Evolutionary conservation across 176 grass and related monocot species (phyloP).

Genomic region (Zizania latifolia): DNA sequence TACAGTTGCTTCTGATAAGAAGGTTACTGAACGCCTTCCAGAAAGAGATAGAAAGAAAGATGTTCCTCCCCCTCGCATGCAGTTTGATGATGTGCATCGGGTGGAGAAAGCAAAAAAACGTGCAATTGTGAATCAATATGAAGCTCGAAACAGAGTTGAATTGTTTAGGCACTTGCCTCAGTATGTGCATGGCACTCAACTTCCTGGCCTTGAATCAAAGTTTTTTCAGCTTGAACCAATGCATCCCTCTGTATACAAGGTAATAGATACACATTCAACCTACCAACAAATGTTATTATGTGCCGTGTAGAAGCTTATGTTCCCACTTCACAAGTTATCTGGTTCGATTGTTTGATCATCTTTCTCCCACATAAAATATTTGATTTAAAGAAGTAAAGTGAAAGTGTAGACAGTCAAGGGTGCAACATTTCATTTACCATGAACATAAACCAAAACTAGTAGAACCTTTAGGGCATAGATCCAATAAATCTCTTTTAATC

Average conservation of each 20-base stretch:
- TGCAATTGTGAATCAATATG: slow-evolving; percentile 82
- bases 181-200: slow-evolving; percentile 86
- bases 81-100: slow-evolving; percentile 81
- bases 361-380: neutral
- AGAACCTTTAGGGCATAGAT: neutral
- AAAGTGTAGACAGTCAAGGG: neutral
- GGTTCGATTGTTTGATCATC: neutral
- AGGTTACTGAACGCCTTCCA: slow-evolving; percentile 44
- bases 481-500: neutral
- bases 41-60: slow-evolving; percentile 91
- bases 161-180: slow-evolving; percentile 89
- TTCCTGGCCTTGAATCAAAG: slow-evolving; percentile 85
- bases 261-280: slow-evolving; percentile 11
- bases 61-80: slow-evolving; percentile 85
- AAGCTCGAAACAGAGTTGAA: slow-evolving; percentile 79
- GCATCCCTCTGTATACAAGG: slow-evolving; percentile 97
- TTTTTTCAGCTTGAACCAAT: slow-evolving; percentile 91
- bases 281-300: neutral
- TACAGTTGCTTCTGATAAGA: slow-evolving; percentile 66
- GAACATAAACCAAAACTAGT: neutral
- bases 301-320: neutral
- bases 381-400: neutral
- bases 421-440: neutral
- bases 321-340: neutral
- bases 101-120: slow-evolving; percentile 87